Percentiles rank a stretch among this genome's conserved stretches.
phyloP scores from a whole-genome alignment of 805 yeast genomes.

The Saturnispora saitoi region DNA sequence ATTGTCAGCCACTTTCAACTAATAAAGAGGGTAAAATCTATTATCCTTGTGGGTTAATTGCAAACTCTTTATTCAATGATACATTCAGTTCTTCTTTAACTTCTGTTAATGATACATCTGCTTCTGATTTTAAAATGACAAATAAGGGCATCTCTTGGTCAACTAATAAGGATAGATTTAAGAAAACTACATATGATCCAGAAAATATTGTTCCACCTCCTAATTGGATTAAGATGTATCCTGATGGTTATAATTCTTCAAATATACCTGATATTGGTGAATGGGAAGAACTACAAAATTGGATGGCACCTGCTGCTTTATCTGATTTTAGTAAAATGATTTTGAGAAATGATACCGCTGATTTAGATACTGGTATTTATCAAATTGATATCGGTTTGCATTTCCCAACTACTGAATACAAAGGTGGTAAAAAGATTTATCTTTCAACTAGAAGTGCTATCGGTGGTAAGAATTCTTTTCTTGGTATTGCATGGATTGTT shows the following conservation, averaged over 20 bases:
- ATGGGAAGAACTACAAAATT: slow-evolving; percentile 69
- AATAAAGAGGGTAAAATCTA: slow-evolving; percentile 41
- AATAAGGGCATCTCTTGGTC: slow-evolving; percentile 63
- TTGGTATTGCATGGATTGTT: slow-evolving; percentile 68
- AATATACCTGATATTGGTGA: slow-evolving; percentile 61
- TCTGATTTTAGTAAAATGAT: slow-evolving; percentile 60
- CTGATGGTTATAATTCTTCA: slow-evolving; percentile 62
- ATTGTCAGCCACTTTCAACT: slow-evolving; percentile 56
- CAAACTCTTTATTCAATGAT: slow-evolving; percentile 73
- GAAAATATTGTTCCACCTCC: slow-evolving; percentile 74
- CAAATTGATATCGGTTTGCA: slow-evolving; percentile 62
- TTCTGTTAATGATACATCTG: slow-evolving; percentile 33
- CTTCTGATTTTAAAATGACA: slow-evolving; percentile 36
- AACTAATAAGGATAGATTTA: slow-evolving; percentile 54
- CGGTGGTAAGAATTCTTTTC: slow-evolving; percentile 68
- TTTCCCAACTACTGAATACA: slow-evolving; percentile 65
- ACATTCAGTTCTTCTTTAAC: slow-evolving; percentile 44
- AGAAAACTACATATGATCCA: slow-evolving; percentile 52
- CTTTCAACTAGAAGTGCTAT: slow-evolving; percentile 62
- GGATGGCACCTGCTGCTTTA: slow-evolving; percentile 81
- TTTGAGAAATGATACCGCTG: slow-evolving; percentile 51
- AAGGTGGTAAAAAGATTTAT: slow-evolving; percentile 61
- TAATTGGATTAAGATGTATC: slow-evolving; percentile 64
- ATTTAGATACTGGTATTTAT: slow-evolving; percentile 49
- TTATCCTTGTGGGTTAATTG: slow-evolving; percentile 81